Percentiles rank a stretch among this genome's conserved stretches.
These are phyloP conservation scores for Carpinus viminea DNA, from an alignment of 306 rosid species.

Conservation along the genomic window DNA sequence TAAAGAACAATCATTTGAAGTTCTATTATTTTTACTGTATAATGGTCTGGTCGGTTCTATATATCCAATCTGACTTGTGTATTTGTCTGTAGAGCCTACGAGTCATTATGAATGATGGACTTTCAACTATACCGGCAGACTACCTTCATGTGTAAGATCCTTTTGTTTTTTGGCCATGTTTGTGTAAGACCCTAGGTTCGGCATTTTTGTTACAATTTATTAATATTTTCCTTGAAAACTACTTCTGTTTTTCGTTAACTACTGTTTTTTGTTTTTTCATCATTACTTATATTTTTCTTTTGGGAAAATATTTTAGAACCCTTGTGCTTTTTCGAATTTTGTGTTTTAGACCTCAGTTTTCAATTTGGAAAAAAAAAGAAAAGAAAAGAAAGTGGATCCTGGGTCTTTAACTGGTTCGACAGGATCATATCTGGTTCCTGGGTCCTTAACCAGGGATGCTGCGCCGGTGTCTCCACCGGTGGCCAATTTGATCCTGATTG, in stretches of 20 bases:
- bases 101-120: constrained; percentile 93
- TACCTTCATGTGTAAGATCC: constrained; percentile 87
- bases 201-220: neutral
- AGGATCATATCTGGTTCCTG: no score
- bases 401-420: no score
- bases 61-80: constrained; percentile 1
- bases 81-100: constrained; percentile 61
- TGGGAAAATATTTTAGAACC: no score
- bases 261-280: neutral
- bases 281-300: neutral
- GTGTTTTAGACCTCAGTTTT: no score
- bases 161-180: constrained; percentile 16
- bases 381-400: no score
- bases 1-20: neutral
- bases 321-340: no score
- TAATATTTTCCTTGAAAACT: neutral
- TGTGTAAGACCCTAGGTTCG: constrained; percentile 56
- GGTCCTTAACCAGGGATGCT: no score
- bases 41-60: neutral
- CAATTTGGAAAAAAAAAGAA: no score
- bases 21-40: neutral
- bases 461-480: no score
- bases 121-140: constrained; percentile 73
- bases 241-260: neutral
- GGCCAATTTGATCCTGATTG: no score